Base-by-base conservation (phyloP, 148 eudicot genomes). In the Chenopodium berlandieri region DNA sequence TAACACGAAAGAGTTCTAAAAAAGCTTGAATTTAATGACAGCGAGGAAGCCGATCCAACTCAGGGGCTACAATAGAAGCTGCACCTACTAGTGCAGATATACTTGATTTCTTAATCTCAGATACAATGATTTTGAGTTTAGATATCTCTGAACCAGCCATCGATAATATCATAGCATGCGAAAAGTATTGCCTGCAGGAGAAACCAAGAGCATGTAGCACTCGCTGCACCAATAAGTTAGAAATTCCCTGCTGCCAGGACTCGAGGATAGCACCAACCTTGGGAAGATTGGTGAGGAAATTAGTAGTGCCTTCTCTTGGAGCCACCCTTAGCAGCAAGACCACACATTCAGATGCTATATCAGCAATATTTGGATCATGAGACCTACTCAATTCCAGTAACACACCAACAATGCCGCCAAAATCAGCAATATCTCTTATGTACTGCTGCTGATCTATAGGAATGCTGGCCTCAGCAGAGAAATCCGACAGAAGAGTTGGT, bases 291-390 rank as follows among this genome's bases (percentile, higher is more conserved):
- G 94, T 88, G 40, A 94, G 86, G 79, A 94, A 88, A 50, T 92
- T 91, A 19, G 93, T 90, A 22, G 98, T 90, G 72, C 94, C 97
- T 87, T 94, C 98, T 80, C 97, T 89, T 7, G 98, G 91, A 75
- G 97, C 94, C 58, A 81, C 86, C 82, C 81, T 87, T 83, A 94
- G 86, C 81, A 92, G 79, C 78, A 92, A 85, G 74, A 90, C 90
- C 50, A 94, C 88, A 75, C 98, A 92, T 71, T 92, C 98, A 2
- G 98, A 94, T 31, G 98, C 97, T 79, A 94, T 69, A 78, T 94
- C 97, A 17, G 91, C 86, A 71, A 87, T 56, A 78, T 74, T 86
- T 5, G 86, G 79, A 62, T 89, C 92, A 1, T 12, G 67, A 50
- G 88, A 89, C 77, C 67, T 82, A 54, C 91, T 85, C 79, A 94